Conservation (phyloP, 2,329 filamentous ascomycete genomes). For the Aspergillus carbonarius region DNA sequence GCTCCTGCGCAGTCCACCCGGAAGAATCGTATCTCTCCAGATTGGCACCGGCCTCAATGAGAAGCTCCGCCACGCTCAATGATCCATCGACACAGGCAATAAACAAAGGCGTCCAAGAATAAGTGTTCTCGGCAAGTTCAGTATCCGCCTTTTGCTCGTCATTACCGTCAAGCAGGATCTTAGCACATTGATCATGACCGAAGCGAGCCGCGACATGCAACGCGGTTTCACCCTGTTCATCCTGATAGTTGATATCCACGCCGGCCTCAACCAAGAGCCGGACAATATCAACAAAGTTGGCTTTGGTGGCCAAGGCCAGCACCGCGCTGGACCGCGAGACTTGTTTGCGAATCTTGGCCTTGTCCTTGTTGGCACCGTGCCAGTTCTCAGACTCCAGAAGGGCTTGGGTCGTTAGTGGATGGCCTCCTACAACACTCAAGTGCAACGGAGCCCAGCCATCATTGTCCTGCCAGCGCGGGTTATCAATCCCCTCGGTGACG, state of each 20-base stretch:
- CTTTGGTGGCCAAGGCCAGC: constrained; percentile 81
- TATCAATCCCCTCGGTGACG: constrained; percentile 81
- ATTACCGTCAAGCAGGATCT: constrained; percentile 70
- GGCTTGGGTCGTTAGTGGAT: constrained; percentile 78
- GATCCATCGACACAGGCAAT: constrained; percentile 89
- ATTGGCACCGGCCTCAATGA: constrained; percentile 77
- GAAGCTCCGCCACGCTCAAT: constrained; percentile 68
- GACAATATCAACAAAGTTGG: constrained; percentile 82
- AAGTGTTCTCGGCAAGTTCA: constrained; percentile 77
- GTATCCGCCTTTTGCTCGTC: constrained; percentile 70
- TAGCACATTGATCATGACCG: constrained; percentile 77
- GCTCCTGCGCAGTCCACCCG: constrained; percentile 91
- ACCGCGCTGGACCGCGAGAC: constrained; percentile 84
- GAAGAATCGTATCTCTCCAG: constrained; percentile 75
- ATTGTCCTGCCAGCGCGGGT: constrained; percentile 82
- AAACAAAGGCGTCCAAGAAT: constrained; percentile 93
- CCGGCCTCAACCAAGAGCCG: constrained; percentile 84
- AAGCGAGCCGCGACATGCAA: constrained; percentile 89
- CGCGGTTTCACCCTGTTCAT: constrained; percentile 85
- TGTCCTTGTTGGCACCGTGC: constrained; percentile 63
- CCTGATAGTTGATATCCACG: constrained; percentile 90
- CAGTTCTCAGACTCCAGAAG: constrained; percentile 79
- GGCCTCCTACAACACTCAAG: constrained; percentile 86
- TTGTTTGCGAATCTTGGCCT: constrained; percentile 64
- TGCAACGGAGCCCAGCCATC: constrained; percentile 91